Conservation (phyloP, 1,284 basidiomycete genomes). For the Ganoderma lucidum region DNA sequence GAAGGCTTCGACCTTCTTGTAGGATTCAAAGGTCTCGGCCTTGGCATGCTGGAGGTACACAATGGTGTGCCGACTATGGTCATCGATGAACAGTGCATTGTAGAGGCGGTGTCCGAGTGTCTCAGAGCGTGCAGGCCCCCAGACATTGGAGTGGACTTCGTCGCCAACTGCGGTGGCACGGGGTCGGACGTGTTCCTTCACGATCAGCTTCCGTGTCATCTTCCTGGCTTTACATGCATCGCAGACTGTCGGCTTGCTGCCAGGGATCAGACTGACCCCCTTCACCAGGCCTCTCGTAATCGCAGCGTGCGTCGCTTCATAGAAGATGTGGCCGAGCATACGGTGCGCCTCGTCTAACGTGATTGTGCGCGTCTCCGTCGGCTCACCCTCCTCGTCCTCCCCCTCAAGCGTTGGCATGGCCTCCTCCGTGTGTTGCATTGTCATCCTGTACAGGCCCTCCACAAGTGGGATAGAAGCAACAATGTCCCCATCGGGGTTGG, state of each 20-base stretch:
- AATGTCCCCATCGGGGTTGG: too few species aligned
- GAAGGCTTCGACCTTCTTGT: too few species aligned
- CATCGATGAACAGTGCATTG: conserved; percentile 36
- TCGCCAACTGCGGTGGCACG: conserved; percentile 20
- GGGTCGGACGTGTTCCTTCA: conserved; percentile 22
- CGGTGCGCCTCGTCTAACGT: conserved; percentile 17
- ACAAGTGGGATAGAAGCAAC: conserved; percentile 1
- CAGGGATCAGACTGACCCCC: conserved; percentile 12
- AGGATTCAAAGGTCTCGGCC: too few species aligned
- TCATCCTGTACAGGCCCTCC: conserved; percentile 2
- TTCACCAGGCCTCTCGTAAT: conserved; percentile 16
- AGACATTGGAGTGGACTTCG: conserved; percentile 35
- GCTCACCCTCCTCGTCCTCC: too few species aligned
- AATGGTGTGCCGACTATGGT: conserved; percentile 19
- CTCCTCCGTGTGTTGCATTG: too few species aligned
- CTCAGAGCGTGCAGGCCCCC: conserved; percentile 30
- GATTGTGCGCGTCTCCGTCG: neutral
- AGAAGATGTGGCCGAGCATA: conserved; percentile 17
- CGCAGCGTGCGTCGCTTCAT: neutral
- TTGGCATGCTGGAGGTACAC: neutral
- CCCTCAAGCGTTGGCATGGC: too few species aligned
- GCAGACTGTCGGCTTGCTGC: conserved; percentile 17
- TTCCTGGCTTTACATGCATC: conserved; percentile 35
- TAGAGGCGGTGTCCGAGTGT: conserved; percentile 22
- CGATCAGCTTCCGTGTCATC: conserved; percentile 29